Conservation (phyloP, 306 rosid genomes). For the Purshia tridentata region DNA sequence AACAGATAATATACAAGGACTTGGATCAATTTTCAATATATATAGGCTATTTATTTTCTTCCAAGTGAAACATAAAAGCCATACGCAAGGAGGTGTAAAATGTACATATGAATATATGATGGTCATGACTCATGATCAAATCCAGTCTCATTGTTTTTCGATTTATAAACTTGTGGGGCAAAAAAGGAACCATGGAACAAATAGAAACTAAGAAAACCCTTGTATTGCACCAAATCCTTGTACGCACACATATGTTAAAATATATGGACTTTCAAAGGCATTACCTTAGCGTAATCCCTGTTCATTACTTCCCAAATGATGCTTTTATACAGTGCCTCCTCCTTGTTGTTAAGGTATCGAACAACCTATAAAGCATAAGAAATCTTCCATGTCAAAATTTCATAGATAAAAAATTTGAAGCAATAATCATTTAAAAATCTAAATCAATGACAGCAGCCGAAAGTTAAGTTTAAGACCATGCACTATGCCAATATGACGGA, state of each 20-base stretch:
- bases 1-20: too few species aligned
- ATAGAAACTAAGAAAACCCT: neutral
- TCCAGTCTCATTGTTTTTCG: neutral
- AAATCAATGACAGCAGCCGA: neutral
- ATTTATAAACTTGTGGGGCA: neutral
- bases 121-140: neutral
- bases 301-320: slow-evolving; percentile 17
- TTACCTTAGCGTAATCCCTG: slow-evolving; percentile 6
- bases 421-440: neutral
- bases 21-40: too few species aligned
- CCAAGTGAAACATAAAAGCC: neutral
- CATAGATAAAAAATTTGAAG: neutral
- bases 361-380: neutral
- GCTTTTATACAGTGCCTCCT: slow-evolving; percentile 9
- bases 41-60: too few species aligned
- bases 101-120: too few species aligned
- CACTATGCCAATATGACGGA: neutral
- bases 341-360: slow-evolving; percentile 6
- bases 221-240: neutral
- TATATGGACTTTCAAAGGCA: neutral
- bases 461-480: slow-evolving; percentile 3
- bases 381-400: neutral
- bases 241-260: neutral
- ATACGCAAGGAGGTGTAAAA: neutral
- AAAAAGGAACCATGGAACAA: neutral